Conservation (phyloP, 441 rosid genomes). For the Syzygium malaccense region DNA sequence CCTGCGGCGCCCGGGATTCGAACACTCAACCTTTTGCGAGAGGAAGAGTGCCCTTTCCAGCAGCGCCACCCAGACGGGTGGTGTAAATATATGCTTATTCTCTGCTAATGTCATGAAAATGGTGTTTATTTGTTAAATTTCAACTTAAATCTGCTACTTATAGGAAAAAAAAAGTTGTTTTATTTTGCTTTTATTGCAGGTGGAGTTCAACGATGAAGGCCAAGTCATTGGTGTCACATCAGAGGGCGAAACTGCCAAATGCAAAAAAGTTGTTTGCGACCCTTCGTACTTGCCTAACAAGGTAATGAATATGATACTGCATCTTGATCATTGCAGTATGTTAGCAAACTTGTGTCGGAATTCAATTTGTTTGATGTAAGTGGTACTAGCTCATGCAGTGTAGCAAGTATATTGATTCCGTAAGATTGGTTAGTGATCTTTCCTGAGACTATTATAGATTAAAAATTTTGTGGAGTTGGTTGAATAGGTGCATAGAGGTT, state of each 20-base stretch:
- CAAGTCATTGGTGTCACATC: slow-evolving; percentile 78
- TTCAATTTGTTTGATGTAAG: not conserved
- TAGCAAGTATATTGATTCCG: not conserved
- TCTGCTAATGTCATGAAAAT: not conserved
- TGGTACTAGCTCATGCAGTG: not conserved
- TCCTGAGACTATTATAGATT: not conserved
- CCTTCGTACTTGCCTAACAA: slow-evolving; percentile 77
- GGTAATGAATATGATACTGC: slow-evolving; percentile 22
- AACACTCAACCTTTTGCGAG: no score
- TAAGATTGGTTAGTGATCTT: not conserved
- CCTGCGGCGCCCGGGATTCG: no score
- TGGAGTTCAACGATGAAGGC: slow-evolving; percentile 73
- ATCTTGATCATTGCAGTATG: not conserved
- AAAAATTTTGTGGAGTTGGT: not conserved
- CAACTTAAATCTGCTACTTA: not conserved
- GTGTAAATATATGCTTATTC: not conserved
- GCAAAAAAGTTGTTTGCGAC: slow-evolving; percentile 89
- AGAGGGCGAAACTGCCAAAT: slow-evolving; percentile 86
- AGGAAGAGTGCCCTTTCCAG: no score
- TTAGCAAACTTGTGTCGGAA: not conserved
- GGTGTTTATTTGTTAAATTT: not conserved
- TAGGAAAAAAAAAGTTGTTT: not conserved
- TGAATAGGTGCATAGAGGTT: not conserved
- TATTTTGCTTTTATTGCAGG: slow-evolving; percentile 31
- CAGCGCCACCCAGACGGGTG: no score